Conservation (phyloP, 768 basidiomycete species). For the Gyrodon lividus region DNA sequence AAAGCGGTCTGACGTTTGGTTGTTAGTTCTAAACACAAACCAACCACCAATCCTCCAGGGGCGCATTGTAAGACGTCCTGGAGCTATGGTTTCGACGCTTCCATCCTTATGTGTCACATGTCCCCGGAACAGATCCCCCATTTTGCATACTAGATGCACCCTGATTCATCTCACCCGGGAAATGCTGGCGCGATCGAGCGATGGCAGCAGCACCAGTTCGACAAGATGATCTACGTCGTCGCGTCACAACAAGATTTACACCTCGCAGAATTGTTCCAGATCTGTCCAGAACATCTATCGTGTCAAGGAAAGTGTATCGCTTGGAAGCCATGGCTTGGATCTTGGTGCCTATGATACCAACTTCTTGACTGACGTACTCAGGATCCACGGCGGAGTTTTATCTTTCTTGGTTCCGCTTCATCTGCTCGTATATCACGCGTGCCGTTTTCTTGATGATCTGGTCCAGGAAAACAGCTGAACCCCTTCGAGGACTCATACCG, state of each 20-base stretch:
- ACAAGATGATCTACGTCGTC: conserved; percentile 94
- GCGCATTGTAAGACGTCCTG: conserved; percentile 4
- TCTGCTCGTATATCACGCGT: conserved; percentile 92
- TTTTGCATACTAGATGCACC: conserved; percentile 67
- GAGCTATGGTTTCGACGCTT: conserved; percentile 31
- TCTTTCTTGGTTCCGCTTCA: conserved; percentile 92
- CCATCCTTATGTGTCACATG: conserved; percentile 41
- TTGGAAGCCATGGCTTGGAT: conserved; percentile 98
- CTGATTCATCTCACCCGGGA: conserved; percentile 94
- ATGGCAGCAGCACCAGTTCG: conserved; percentile 86
- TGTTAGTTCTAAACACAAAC: too few relatives aligned
- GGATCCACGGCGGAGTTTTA: conserved; percentile 88
- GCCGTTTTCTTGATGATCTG: conserved; percentile 89
- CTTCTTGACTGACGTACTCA: conserved; percentile 70
- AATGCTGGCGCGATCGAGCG: conserved; percentile 93
- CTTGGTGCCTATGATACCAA: conserved; percentile 94
- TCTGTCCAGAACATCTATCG: too few relatives aligned
- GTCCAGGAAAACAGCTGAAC: conserved; percentile 93
- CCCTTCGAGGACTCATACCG: conserved; percentile 93
- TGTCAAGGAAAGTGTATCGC: conserved; percentile 51
- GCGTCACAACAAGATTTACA: conserved; percentile 87
- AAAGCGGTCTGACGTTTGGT: too few relatives aligned
- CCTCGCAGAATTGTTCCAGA: conserved; percentile 89
- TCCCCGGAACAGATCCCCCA: conserved; percentile 57
- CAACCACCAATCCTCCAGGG: not conserved